A percentile compares a stretch with the other conserved stretches of the same genome.
Evolutionary conservation across 2,329 filamentous ascomycete genomes (phyloP).

Genomic region (Exophiala oligosperma): DNA sequence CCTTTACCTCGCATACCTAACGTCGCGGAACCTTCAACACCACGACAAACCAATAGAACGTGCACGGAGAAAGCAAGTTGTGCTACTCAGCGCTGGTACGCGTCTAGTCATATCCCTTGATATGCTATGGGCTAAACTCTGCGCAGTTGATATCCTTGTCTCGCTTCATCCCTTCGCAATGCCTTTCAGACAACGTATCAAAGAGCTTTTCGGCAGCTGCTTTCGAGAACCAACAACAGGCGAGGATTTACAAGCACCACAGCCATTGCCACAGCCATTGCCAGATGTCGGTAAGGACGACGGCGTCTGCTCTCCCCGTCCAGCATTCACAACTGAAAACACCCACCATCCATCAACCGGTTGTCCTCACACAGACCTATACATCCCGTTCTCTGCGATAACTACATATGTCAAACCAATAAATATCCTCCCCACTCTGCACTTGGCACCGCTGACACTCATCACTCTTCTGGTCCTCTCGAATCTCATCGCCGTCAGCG

Average conservation of each 20-base stretch:
- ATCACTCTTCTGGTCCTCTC: not conserved
- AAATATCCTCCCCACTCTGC: not conserved
- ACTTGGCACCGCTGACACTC: not conserved
- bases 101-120: no score
- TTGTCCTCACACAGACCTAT: no score
- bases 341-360: no score
- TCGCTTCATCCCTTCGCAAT: not conserved
- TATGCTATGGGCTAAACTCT: not conserved
- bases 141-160: not conserved
- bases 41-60: not conserved
- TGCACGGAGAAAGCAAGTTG: not conserved
- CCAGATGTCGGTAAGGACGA: slow-evolving; percentile 1
- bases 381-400: no score
- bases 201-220: slow-evolving; percentile 1
- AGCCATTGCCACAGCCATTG: not conserved
- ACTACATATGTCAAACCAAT: not conserved
- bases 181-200: slow-evolving; percentile 6
- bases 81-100: no score
- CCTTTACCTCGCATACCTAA: not conserved
- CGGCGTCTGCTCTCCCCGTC: no score
- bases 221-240: not conserved
- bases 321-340: not conserved
- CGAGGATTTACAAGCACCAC: not conserved
- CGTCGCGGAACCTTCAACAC: not conserved
- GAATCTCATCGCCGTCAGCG: not conserved